Evolutionary conservation across 2,329 filamentous ascomycete species (phyloP).

Genomic region (Nigrospora sphaerica): DNA sequence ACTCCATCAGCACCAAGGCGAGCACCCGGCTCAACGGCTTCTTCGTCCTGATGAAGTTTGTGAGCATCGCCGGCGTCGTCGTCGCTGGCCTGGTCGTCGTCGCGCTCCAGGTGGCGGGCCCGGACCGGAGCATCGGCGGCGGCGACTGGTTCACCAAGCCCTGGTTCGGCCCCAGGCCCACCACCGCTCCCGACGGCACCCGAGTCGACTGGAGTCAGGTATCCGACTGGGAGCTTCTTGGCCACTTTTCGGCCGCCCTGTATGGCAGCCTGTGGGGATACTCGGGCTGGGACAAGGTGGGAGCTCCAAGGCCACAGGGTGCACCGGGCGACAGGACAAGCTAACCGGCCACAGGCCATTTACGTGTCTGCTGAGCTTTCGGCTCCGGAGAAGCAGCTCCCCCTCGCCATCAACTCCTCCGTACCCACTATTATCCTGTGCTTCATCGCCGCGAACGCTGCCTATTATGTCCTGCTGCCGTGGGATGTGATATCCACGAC

Average conservation of each 20-base stretch:
- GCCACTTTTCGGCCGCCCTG: conserved; percentile 52
- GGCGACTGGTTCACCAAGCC: conserved; percentile 42
- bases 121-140: conserved; percentile 32
- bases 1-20: conserved; percentile 48
- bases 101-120: conserved; percentile 28
- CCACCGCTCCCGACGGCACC: conserved; percentile 39
- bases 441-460: conserved; percentile 52
- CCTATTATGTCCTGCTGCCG: conserved; percentile 56
- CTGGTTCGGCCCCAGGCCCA: conserved; percentile 49
- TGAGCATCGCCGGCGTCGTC: conserved; percentile 39
- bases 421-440: conserved; percentile 52
- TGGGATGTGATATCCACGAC: conserved; percentile 51
- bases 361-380: conserved; percentile 48
- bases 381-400: conserved; percentile 44
- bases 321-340: not conserved
- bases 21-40: conserved; percentile 48
- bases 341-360: conserved; percentile 32
- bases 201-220: conserved; percentile 41
- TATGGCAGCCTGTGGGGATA: conserved; percentile 60
- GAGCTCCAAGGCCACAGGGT: conserved; percentile 6
- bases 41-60: conserved; percentile 48
- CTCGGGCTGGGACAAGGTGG: conserved; percentile 59
- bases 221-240: conserved; percentile 50
- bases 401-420: conserved; percentile 54
- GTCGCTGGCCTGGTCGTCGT: conserved; percentile 41